Conservation (phyloP, 345 rosid species). For the Salix brachista region DNA sequence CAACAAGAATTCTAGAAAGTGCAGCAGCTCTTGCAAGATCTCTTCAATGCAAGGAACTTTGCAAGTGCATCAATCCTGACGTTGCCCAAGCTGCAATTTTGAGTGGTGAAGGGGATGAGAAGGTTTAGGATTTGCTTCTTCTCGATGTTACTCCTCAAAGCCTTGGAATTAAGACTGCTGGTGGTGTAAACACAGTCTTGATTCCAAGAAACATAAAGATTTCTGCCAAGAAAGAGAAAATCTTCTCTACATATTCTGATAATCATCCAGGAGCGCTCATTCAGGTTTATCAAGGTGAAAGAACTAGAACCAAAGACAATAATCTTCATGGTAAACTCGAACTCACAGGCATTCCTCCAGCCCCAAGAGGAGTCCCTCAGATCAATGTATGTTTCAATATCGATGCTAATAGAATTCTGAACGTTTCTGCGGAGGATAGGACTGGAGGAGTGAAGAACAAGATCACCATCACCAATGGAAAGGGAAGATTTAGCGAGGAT, state of each 20-base stretch:
- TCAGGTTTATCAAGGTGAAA: slow-evolving; percentile 17
- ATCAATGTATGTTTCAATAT: slow-evolving; percentile 21
- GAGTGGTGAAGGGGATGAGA: slow-evolving; percentile 9
- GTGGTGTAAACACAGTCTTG: not conserved
- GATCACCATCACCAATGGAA: slow-evolving; percentile 18
- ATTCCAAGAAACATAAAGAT: slow-evolving; percentile 17
- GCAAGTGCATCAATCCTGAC: slow-evolving; percentile 21
- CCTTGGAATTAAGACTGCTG: slow-evolving; percentile 20
- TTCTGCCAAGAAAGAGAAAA: slow-evolving; percentile 11
- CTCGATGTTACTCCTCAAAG: slow-evolving; percentile 22
- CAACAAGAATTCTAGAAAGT: slow-evolving; percentile 20
- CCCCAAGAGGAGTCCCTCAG: slow-evolving; percentile 16
- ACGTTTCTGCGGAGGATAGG: slow-evolving; percentile 17
- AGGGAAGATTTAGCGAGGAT: slow-evolving; percentile 13
- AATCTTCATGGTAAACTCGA: slow-evolving; percentile 14
- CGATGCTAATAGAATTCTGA: slow-evolving; percentile 6
- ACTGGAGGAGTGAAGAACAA: slow-evolving; percentile 25
- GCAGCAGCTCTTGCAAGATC: slow-evolving; percentile 18
- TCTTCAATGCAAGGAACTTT: slow-evolving; percentile 18
- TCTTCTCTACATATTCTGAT: slow-evolving; percentile 16
- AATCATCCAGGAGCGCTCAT: slow-evolving; percentile 16
- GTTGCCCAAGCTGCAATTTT: slow-evolving; percentile 20
- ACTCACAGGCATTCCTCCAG: slow-evolving; percentile 14
- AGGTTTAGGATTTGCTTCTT: slow-evolving; percentile 20
- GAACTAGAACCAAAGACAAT: slow-evolving; percentile 15